phyloP scores from a whole-genome alignment of 139 green algal species.

The Chlamydomonas eustigma region DNA sequence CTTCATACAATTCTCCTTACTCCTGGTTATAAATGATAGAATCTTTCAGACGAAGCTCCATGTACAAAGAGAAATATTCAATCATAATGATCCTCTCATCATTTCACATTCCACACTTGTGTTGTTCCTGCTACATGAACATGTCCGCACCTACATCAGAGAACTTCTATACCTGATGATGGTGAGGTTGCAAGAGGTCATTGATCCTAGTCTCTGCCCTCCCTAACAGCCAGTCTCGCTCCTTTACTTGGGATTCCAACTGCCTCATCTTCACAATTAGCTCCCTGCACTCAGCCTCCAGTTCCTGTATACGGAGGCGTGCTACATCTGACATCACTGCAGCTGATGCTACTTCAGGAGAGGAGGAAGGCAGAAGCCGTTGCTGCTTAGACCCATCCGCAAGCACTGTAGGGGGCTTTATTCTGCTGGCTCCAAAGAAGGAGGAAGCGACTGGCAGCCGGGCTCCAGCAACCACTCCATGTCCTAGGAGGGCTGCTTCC shows the following conservation, averaged over 20 bases:
- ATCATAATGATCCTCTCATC: too few relatives aligned
- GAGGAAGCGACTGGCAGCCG: not conserved
- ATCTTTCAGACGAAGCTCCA: too few relatives aligned
- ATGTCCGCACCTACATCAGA: too few relatives aligned
- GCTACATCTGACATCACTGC: not conserved
- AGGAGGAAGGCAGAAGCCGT: not conserved
- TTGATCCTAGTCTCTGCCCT: not conserved
- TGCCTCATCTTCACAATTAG: not conserved
- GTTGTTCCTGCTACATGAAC: too few relatives aligned
- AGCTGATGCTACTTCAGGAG: not conserved
- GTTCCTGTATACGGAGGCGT: not conserved
- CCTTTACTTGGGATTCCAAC: not conserved
- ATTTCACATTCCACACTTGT: too few relatives aligned
- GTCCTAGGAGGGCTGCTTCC: not conserved
- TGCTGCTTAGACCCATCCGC: not conserved
- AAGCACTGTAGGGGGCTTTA: too few relatives aligned
- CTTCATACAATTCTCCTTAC: too few relatives aligned
- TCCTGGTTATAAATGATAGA: too few relatives aligned
- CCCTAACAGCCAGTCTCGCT: conserved; percentile 1
- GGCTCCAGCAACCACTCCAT: not conserved
- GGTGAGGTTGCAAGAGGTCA: not conserved
- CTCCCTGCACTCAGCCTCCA: not conserved
- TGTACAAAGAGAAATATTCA: too few relatives aligned
- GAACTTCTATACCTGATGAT: too few relatives aligned
- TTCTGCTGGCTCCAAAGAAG: too few relatives aligned